Conservation (phyloP, 768 basidiomycete genomes). For the Psilocybe sp. region DNA sequence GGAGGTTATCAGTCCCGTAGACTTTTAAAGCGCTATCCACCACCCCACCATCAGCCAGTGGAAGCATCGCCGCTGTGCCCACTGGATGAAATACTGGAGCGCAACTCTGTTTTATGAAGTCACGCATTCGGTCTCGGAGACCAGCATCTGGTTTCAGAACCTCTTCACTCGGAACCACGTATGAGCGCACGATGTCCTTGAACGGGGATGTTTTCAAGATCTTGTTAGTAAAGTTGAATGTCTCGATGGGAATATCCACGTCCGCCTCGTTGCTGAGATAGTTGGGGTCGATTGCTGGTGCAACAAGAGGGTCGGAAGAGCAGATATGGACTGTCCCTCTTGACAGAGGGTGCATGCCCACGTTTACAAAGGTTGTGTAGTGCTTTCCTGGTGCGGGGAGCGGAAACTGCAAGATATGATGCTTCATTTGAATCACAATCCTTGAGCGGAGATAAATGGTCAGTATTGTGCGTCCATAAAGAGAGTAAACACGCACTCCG, state of each 20-base stretch:
- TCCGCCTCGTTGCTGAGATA: conserved; percentile 5
- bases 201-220: conserved; percentile 5
- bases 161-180: conserved; percentile 5
- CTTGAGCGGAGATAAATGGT: background rate
- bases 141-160: background rate
- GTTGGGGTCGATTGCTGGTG: conserved; percentile 9
- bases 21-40: conserved; percentile 7
- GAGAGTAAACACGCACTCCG: background rate
- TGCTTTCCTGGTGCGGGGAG: conserved; percentile 1
- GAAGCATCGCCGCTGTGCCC: conserved; percentile 12
- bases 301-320: conserved; percentile 1
- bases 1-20: conserved; percentile 10
- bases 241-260: conserved; percentile 3
- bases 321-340: conserved; percentile 5
- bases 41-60: conserved; percentile 8
- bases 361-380: background rate
- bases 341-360: conserved; percentile 3
- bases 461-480: too few species aligned
- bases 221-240: background rate
- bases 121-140: background rate
- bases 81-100: conserved; percentile 10
- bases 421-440: background rate
- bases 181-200: background rate
- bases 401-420: background rate
- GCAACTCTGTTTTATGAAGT: background rate